A percentile compares a stretch with the other conserved stretches of the same genome.
Conservation (phyloP, 2,329 filamentous ascomycete species). For the Fusarium buxicola region DNA sequence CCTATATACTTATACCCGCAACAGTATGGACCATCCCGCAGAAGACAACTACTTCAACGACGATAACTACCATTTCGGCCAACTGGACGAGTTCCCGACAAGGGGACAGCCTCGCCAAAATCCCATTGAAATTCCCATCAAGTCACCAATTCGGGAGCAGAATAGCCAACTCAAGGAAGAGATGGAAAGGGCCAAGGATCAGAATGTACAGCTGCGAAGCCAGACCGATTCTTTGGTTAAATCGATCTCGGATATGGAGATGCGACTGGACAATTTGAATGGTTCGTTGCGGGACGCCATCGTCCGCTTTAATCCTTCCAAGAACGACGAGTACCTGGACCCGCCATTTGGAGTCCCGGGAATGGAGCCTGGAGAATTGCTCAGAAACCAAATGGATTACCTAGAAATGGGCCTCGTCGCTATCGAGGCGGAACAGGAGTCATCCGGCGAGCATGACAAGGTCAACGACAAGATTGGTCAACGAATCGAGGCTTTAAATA, state of each 20-base stretch:
- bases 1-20: constrained; percentile 74
- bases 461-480: constrained; percentile 61
- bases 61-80: constrained; percentile 74
- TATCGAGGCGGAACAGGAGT: constrained; percentile 68
- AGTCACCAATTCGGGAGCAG: constrained; percentile 67
- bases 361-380: constrained; percentile 58
- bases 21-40: constrained; percentile 65
- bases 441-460: constrained; percentile 48
- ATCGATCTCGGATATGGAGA: constrained; percentile 71
- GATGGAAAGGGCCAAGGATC: constrained; percentile 58
- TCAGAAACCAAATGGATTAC: constrained; percentile 74
- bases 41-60: constrained; percentile 80
- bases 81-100: constrained; percentile 61
- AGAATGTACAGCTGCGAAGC: constrained; percentile 55
- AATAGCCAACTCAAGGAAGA: constrained; percentile 63
- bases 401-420: constrained; percentile 73
- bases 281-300: constrained; percentile 74
- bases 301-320: constrained; percentile 69
- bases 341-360: constrained; percentile 53
- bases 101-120: constrained; percentile 53
- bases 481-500: constrained; percentile 72
- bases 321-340: constrained; percentile 59
- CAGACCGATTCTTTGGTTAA: constrained; percentile 53
- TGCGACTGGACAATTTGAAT: constrained; percentile 75
- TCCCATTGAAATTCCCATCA: constrained; percentile 68